Base-by-base conservation (phyloP, 441 rosid species). In the Dalechampia spathulata region DNA sequence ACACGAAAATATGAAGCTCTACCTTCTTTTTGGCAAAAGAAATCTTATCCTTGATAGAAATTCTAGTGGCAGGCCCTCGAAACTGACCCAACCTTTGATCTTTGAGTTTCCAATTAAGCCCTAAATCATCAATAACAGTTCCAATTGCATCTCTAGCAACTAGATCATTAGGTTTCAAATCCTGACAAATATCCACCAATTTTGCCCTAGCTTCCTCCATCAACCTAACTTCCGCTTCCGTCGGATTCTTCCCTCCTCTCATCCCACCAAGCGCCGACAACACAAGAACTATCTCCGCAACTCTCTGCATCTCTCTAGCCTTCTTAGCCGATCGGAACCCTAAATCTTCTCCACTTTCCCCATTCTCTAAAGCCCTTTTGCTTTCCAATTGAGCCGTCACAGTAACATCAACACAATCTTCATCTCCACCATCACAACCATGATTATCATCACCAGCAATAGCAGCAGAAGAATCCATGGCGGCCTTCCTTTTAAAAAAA, bases 271-370 rank as follows among this genome's bases (percentile, higher is more conserved):
- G 82, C 20, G 86, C 76, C 21, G 98, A 85, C 68, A 91, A 51
- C 52, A 88, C 86, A 49, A 88, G 66, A 52, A 92, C 95, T 30
- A 88, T 84, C 90, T 88, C 95, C 52, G 98, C 94, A 62, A 86
- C 91, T 50, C 91, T 63, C 43, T 59, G 76, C 57, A 82, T 63
- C 42, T 67, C 83, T n/a, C 57, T 75, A 36, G 61, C 67, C 74
- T 70, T 87, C 64, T 85, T 83, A 15, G 64, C 62, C 4, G 65
- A 50, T 16, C 68, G 58, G 51, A 43, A 52, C 5, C 27, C 63
- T 12, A 43, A 46, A 32, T 52, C 80, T 13, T 52, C 80, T 15
- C 28, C 64, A 22, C 21, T 39, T 30, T 37, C 69, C n/a, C 55
- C 76, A 37, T 55, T 67, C 58, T 71, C 77, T 19, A 47, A 22